Base-by-base conservation (phyloP, 257 asterid species). In the Verbena officinalis region DNA sequence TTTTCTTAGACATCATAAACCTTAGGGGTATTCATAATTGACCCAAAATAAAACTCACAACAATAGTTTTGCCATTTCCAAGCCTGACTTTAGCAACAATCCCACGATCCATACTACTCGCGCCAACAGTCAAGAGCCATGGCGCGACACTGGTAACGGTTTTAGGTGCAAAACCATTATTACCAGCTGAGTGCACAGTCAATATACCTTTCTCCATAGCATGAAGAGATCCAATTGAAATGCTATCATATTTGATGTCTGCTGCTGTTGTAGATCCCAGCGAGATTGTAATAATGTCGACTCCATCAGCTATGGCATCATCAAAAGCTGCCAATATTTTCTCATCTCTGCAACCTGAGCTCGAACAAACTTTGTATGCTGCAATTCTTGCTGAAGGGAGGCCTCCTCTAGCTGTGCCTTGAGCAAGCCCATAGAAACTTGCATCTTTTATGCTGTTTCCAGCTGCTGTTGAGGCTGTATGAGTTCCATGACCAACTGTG, bases 401-500 rank as follows among this genome's bases (percentile, higher is more conserved):
- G 13, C 69, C 79, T 34, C 84, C 84, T 66, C 83, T 66, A 7
- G 76, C 81, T 0, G 86, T 76, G 0, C 83, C 86, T 40, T 62
- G 30, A 4, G 71, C 86, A 39, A 75, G 56, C 13, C 81, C 81
- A 14, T 60, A 78, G 46, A 72, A 78, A 48, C 86, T 81, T 46
- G 75, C 79, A 50, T 36, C 69, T 59, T 46, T 53, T 3, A 81
- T 68, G 2, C 6, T 11, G 59, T 46, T 73, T 3, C 81, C 86
- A 2, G 84, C 84, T 33, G 80, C 84, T 19, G 66, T 81, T 1
- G 86, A 78, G 0, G 86, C 81, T 3, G 79, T 73, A 13, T 75
- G 86, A 49, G 79, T 55, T 17, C 84, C 86, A 36, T 81, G 86
- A 22, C 84, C 86, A 0, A 3, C 12, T 12, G 30, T 39, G 23